Evolutionary conservation across 169 alveolate species (phyloP).

Genomic region (Plasmodium relictum): DNA sequence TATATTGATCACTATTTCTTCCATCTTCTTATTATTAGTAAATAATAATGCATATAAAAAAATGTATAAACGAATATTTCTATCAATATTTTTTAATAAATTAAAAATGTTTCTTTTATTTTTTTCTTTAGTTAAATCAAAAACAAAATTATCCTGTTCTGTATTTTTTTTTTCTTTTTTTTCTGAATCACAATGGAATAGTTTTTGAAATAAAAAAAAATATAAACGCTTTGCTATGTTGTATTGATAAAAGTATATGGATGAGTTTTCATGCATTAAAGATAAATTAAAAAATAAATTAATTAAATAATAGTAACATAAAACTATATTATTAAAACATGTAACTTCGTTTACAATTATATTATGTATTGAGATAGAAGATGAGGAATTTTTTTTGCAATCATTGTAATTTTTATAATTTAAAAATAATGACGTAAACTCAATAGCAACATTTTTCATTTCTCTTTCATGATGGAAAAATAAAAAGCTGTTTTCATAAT

Average conservation of each 20-base stretch:
- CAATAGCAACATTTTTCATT: slow-evolving; percentile 55
- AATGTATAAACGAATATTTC: slow-evolving; percentile 66
- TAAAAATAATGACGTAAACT: slow-evolving; percentile 46
- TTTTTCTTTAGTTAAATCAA: slow-evolving; percentile 10
- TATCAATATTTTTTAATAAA: slow-evolving; percentile 44
- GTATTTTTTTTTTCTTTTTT: slow-evolving; percentile 6
- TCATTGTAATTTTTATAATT: slow-evolving; percentile 31
- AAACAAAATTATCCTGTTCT: not conserved
- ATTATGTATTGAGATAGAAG: slow-evolving; percentile 8
- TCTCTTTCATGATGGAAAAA: slow-evolving; percentile 71
- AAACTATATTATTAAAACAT: slow-evolving; percentile 54
- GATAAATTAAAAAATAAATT: slow-evolving; percentile 51
- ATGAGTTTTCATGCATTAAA: slow-evolving; percentile 39
- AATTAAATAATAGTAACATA: slow-evolving; percentile 62
- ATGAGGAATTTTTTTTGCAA: not conserved
- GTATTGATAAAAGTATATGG: slow-evolving; percentile 68
- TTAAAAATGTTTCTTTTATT: slow-evolving; percentile 22
- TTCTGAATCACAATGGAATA: slow-evolving; percentile 15
- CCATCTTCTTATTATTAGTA: slow-evolving; percentile 26
- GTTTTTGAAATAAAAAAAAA: slow-evolving; percentile 66
- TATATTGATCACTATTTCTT: slow-evolving; percentile 25
- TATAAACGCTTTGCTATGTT: slow-evolving; percentile 69
- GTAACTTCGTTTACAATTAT: slow-evolving; percentile 25
- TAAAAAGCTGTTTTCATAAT: slow-evolving; percentile 4
- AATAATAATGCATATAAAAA: slow-evolving; percentile 74